A percentile compares a stretch with the other conserved stretches of the same genome.
These are phyloP conservation scores for Gracilaria domingensis DNA, from an alignment of 23 red algal species.

Conservation along the genomic window DNA sequence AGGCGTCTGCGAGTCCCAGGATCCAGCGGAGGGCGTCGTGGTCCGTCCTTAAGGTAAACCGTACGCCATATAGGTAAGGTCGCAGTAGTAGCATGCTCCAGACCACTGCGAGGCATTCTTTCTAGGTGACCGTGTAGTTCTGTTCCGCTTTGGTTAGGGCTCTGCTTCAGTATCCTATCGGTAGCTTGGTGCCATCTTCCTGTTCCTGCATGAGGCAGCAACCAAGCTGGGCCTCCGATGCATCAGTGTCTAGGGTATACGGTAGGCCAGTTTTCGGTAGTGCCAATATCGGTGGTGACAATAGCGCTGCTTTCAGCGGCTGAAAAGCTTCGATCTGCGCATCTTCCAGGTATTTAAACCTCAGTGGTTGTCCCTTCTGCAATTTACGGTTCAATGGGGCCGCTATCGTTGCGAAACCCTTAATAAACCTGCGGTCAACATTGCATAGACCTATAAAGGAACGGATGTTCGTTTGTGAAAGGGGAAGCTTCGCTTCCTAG, in stretches of 20 bases:
- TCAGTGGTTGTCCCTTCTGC: neutral
- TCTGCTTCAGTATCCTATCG: conserved; percentile 30
- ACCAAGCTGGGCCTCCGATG: conserved; percentile 11
- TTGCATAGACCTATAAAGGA: conserved; percentile 41
- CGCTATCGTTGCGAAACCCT: conserved; percentile 18
- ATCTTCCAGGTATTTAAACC: neutral
- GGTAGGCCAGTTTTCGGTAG: neutral
- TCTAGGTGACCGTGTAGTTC: neutral
- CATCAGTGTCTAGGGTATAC: conserved; percentile 28
- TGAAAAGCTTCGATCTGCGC: conserved; percentile 20
- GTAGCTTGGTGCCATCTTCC: neutral
- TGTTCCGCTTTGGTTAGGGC: neutral
- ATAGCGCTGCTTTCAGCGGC: neutral
- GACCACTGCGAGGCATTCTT: conserved; percentile 10
- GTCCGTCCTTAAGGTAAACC: conserved; percentile 8
- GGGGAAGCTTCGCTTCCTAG: neutral
- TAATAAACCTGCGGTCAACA: conserved; percentile 46
- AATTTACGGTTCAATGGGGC: neutral
- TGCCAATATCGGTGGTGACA: conserved; percentile 20
- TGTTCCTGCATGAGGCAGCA: conserved; percentile 30
- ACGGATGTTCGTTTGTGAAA: conserved; percentile 3
- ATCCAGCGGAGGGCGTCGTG: conserved; percentile 16
- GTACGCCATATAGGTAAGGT: neutral
- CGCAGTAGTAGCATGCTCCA: conserved; percentile 15
- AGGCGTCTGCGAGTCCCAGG: neutral